Evolutionary conservation across 176 grass and related monocot genomes (phyloP), one percentile per base, ranked within the genome.

Genomic region (Avena eriantha): DNA sequence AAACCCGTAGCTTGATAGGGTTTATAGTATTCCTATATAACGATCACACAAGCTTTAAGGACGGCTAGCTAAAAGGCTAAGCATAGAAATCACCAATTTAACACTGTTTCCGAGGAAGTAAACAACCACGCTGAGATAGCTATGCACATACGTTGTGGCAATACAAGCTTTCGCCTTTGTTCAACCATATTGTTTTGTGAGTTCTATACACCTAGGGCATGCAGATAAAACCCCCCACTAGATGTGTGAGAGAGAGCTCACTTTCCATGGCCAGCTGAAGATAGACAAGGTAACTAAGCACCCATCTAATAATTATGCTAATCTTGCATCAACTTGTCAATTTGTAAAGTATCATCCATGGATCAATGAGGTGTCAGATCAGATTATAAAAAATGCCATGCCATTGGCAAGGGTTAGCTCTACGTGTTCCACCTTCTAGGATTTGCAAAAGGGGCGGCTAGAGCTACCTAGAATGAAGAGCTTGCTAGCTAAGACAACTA

Each of bases 381-480:
- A 65, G 57, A 58, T 80, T 87, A 84, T 87, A 80, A 84, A 87
- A 87, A 39, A 69, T 21, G 69, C 39, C 59, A 57, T 60, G 76
- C 31, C 76, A 84, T n/a, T 84, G 85, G 69, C 68, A 76, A 87
- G 48, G 24, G 47, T 57, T 78, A 63, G 82, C 70, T 88, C 86
- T 77, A 85, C 82, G 82, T 88, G 90, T 82, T 82, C 12, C 23
- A 17, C 17, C 66, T 29, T 88, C 90, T 91, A 73, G 90, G 86
- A 55, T 57, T 91, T 88, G 33, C 77, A 65, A 51, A 91, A 80
- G 81, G 47, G 48, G 33, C 43, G 68, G 58, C 68, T 46, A 73
- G 43, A 50, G 22, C 61, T 69, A 24, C 53, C 76, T 91, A 61
- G 86, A 85, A 85, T 6, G 49, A 71, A 70, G 80, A 82, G 33